Evolutionary conservation across 139 green algal species (phyloP).

Genomic region (Coccomyxa sp.): DNA sequence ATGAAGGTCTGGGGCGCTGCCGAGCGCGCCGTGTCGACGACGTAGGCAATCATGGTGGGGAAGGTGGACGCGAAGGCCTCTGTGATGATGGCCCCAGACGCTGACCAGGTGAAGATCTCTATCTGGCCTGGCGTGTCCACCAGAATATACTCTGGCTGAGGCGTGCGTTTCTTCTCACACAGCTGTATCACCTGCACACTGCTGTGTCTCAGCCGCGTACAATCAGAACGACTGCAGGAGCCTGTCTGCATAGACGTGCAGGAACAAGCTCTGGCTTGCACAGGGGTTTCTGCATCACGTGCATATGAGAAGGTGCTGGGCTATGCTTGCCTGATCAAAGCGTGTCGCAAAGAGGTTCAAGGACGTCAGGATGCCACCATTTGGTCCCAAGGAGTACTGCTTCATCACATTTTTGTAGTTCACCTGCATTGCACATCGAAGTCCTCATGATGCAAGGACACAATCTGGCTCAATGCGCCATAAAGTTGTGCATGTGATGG

Average conservation of each 20-base stretch:
- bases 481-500: no score
- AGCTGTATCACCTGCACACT: constrained; percentile 80
- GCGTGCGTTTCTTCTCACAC: constrained; percentile 72
- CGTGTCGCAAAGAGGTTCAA: constrained; percentile 97
- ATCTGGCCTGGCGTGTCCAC: constrained; percentile 98
- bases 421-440: constrained; percentile 66
- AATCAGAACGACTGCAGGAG: constrained; percentile 16
- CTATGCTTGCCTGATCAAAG: constrained; percentile 94
- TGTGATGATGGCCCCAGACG: constrained; percentile 86
- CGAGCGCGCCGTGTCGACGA: constrained; percentile 91
- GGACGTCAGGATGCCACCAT: constrained; percentile 95
- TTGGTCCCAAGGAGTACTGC: constrained; percentile 94
- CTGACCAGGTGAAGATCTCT: constrained; percentile 99
- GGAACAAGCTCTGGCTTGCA: no score
- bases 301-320: no score
- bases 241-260: no score
- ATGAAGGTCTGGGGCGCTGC: constrained; percentile 91
- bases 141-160: constrained; percentile 78
- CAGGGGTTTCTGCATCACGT: no score
- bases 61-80: constrained; percentile 89
- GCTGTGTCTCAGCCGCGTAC: no score
- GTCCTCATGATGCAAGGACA: no score
- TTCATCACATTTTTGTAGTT: constrained; percentile 99
- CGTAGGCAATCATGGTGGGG: constrained; percentile 85
- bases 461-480: no score